phyloP scores from a whole-genome alignment of 2,329 filamentous ascomycete genomes.

The Pseudonectria buxi region DNA sequence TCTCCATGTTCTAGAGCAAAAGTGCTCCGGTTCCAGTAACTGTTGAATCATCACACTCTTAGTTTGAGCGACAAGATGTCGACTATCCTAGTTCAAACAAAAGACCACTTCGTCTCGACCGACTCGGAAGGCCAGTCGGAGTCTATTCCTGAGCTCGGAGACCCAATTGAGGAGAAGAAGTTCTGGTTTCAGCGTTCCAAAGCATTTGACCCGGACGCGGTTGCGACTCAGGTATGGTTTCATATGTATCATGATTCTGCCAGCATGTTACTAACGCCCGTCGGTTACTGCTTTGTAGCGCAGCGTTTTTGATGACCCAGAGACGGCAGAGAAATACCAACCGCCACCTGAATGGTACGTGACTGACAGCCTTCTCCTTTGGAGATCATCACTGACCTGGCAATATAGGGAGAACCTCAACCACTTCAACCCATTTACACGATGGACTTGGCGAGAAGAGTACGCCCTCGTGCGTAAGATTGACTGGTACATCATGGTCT shows the following conservation, averaged over 20 bases:
- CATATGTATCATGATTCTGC: background rate
- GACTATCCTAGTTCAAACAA: slow-evolving; percentile 3
- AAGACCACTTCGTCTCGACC: slow-evolving; percentile 2
- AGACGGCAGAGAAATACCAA: slow-evolving; percentile 5
- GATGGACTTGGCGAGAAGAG: slow-evolving; percentile 38
- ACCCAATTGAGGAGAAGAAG: slow-evolving; percentile 16
- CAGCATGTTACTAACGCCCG: background rate
- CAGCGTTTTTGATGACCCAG: slow-evolving; percentile 9
- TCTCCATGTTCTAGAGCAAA: too few species aligned
- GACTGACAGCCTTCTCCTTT: too few species aligned
- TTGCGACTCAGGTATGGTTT: slow-evolving; percentile 4
- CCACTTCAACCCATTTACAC: slow-evolving; percentile 39
- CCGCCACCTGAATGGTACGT: slow-evolving; percentile 5
- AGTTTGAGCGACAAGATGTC: slow-evolving; percentile 5
- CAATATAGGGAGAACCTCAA: slow-evolving; percentile 30
- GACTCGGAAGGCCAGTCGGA: slow-evolving; percentile 2
- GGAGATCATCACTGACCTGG: too few species aligned
- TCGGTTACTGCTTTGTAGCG: background rate
- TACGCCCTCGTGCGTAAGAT: slow-evolving; percentile 31
- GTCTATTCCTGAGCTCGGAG: slow-evolving; percentile 2
- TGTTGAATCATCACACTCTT: too few species aligned
- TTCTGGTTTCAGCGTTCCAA: slow-evolving; percentile 28
- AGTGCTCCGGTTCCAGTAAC: too few species aligned
- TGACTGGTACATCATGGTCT: slow-evolving; percentile 38
- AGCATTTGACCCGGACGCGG: slow-evolving; percentile 1